phyloP scores from a whole-genome alignment of 129 eudicot genomes.

The Pittosporum tobira region DNA sequence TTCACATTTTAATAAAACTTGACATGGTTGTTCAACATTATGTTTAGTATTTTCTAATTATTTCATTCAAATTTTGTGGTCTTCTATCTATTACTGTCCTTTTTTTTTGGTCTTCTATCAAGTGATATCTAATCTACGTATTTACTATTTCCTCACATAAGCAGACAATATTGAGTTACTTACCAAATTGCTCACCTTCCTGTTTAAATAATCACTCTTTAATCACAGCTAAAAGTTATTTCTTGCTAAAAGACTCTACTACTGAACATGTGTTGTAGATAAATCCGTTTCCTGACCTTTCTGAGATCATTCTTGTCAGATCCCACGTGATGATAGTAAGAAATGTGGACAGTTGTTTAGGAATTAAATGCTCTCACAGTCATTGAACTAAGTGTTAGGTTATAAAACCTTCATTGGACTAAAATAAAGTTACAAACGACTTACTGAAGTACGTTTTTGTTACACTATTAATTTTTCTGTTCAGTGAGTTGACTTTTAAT shows the following conservation, averaged over 20 bases:
- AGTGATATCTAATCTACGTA: too few relatives aligned
- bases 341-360: too few relatives aligned
- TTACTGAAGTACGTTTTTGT: too few relatives aligned
- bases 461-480: too few relatives aligned
- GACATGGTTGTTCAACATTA: conserved; percentile 5
- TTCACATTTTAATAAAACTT: conserved; percentile 1
- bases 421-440: too few relatives aligned
- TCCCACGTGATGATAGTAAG: background rate
- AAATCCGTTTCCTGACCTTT: background rate
- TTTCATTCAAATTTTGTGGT: background rate
- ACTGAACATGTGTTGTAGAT: background rate
- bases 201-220: too few relatives aligned
- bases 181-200: too few relatives aligned
- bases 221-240: background rate
- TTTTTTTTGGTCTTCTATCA: background rate
- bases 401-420: too few relatives aligned
- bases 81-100: background rate
- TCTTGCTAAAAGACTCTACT: background rate
- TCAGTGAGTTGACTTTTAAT: too few relatives aligned
- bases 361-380: too few relatives aligned
- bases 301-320: background rate
- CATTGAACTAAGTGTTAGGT: too few relatives aligned
- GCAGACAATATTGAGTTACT: background rate
- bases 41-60: conserved; percentile 1
- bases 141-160: background rate